Conservation (phyloP, 2,329 filamentous ascomycete genomes). For the Davidsoniella australis region DNA sequence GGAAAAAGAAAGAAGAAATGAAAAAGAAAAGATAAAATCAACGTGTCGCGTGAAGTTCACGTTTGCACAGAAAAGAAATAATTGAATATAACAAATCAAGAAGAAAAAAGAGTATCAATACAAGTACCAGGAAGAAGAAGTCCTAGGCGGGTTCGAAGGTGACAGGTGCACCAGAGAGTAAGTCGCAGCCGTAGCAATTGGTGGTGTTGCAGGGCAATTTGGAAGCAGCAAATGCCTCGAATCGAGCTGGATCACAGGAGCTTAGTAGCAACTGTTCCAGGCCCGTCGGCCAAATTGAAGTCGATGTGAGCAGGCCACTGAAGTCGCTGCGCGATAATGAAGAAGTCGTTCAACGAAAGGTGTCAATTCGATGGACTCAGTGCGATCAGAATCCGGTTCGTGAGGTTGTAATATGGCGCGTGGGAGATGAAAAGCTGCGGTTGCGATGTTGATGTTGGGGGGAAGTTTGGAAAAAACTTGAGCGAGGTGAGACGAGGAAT, state of each 20-base stretch:
- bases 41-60: background rate
- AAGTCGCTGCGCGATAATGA: background rate
- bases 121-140: too few species aligned
- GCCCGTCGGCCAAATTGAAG: slow-evolving; percentile 1
- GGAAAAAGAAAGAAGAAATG: background rate
- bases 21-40: background rate
- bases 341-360: background rate
- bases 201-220: background rate
- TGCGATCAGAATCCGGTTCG: slow-evolving; percentile 9
- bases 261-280: slow-evolving; percentile 5
- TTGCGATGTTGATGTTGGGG: slow-evolving; percentile 8
- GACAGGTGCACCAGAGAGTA: background rate
- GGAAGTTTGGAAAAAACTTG: slow-evolving; percentile 14
- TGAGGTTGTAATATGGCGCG: slow-evolving; percentile 11
- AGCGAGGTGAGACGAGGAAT: slow-evolving; percentile 12
- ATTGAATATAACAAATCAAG: slow-evolving; percentile 1
- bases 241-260: slow-evolving; percentile 8
- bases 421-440: slow-evolving; percentile 6
- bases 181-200: background rate
- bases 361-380: slow-evolving; percentile 1
- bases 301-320: too few species aligned
- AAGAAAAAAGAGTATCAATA: background rate
- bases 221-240: background rate
- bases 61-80: background rate
- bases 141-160: too few species aligned